phyloP scores from a whole-genome alignment of 192 early-diverging fungal genomes.

The Helicostylum pulchrum region DNA sequence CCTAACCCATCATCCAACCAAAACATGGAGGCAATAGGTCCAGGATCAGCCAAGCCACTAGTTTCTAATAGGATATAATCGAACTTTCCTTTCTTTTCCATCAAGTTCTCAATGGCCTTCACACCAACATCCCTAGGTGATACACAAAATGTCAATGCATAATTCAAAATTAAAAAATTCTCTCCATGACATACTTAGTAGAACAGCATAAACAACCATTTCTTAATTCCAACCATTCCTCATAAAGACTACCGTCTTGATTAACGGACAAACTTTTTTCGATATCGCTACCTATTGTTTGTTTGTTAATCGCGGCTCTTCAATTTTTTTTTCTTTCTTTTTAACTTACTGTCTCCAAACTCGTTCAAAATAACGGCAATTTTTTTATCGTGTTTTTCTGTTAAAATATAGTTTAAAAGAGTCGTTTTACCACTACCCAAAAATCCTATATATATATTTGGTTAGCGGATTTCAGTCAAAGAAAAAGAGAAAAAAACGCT shows the following conservation, averaged over 20 bases:
- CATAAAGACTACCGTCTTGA: constrained; percentile 77
- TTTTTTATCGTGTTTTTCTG: constrained; percentile 84
- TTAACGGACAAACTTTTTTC: constrained; percentile 88
- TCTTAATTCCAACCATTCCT: constrained; percentile 96
- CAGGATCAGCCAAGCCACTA: constrained; percentile 56
- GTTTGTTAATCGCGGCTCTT: neutral
- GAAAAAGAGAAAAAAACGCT: too few relatives aligned
- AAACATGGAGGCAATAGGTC: constrained; percentile 91
- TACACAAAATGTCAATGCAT: neutral
- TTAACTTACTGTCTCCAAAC: constrained; percentile 78
- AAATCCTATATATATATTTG: constrained; percentile 50
- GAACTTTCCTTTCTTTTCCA: constrained; percentile 89
- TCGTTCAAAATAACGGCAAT: constrained; percentile 99
- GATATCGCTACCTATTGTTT: constrained; percentile 73
- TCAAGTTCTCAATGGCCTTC: constrained; percentile 88
- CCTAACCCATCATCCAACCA: constrained; percentile 96
- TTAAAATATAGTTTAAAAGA: constrained; percentile 80
- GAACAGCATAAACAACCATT: constrained; percentile 99
- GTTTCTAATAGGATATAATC: constrained; percentile 97
- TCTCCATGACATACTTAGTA: constrained; percentile 64
- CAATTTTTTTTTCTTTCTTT: neutral
- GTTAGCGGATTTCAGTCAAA: too few relatives aligned
- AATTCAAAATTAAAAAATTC: neutral
- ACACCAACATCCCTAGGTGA: constrained; percentile 82
- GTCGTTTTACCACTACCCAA: constrained; percentile 92